These are phyloP conservation scores for Dimargaris verticillata DNA, from an alignment of 192 early-diverging fungal genomes.

Conservation along the genomic window DNA sequence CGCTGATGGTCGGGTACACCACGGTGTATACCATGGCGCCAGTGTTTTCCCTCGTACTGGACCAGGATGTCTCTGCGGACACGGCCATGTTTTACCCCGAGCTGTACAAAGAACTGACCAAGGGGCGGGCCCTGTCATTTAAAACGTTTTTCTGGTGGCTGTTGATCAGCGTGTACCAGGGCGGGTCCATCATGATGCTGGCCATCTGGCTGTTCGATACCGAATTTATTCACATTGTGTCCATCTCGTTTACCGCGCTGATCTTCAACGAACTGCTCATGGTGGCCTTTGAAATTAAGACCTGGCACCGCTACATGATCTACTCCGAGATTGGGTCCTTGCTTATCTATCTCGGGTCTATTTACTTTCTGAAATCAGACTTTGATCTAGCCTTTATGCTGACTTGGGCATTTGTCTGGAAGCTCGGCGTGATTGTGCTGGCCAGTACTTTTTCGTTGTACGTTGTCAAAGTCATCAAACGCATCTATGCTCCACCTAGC, in stretches of 20 bases:
- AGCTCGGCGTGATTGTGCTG: constrained; percentile 73
- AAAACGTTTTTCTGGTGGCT: constrained; percentile 92
- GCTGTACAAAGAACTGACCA: constrained; percentile 84
- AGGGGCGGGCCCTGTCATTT: constrained; percentile 81
- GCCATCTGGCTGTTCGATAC: constrained; percentile 89
- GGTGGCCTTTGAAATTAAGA: constrained; percentile 86
- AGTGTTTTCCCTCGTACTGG: constrained; percentile 86
- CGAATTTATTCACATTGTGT: constrained; percentile 87
- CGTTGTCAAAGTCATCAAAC: constrained; percentile 61
- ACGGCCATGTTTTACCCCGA: constrained; percentile 86
- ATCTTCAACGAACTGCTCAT: constrained; percentile 91
- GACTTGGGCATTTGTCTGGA: constrained; percentile 74
- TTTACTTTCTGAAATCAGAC: constrained; percentile 75
- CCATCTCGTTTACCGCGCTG: constrained; percentile 85
- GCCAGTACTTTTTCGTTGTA: constrained; percentile 77
- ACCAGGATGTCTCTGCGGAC: constrained; percentile 75
- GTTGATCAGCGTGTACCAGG: constrained; percentile 90
- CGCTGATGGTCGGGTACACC: constrained; percentile 81
- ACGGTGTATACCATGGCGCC: constrained; percentile 94
- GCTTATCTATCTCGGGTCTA: constrained; percentile 70
- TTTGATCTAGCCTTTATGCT: constrained; percentile 85
- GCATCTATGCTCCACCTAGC: constrained; percentile 70
- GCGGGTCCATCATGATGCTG: constrained; percentile 85
- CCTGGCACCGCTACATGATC: constrained; percentile 86
- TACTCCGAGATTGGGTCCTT: constrained; percentile 68